Evolutionary conservation across 768 basidiomycete species (phyloP), one percentile per base, ranked within the genome.

Genomic region (Tricholoma matsutake): DNA sequence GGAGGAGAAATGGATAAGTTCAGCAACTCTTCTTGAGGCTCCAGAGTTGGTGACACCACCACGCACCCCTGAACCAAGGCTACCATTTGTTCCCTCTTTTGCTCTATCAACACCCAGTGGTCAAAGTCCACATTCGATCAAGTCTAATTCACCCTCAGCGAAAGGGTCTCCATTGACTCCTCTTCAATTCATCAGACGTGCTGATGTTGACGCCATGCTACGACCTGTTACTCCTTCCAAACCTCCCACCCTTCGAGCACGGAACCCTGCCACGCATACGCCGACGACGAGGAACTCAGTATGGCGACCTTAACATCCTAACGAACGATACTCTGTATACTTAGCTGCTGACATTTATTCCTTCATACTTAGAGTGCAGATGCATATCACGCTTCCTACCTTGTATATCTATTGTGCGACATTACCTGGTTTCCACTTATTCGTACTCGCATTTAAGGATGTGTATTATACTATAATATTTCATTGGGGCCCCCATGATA

Each of bases 1-100:
- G 58, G 88, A 89, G 62, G 89, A 92, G 67, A 89, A 84, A 64
- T 94, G 92, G 92, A 93, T 94, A 59, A 93, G 85, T 65, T 89
- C 92, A 22, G 75, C 87, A 2, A 88, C 86, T 3, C 76, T 94
- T 11, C 74, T 87, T 28, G 87, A 89, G 67, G 78, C 82, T 11
- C 71, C 78, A 20, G 83, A 83, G 71, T 35, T 68, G 64, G 67
- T 73, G 61, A 74, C 63, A 11, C 73, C 78, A 16, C 87, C 86
- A 54, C 76, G 75, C 57, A 92, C 89, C 10, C 92, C 91, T 10
- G 91, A 92, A 72, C 88, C 88, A 4, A 78, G 70, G 22, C 68
- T 74, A 35, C 74, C 81, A 29, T 80, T 78, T 53, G 65, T 88
- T n/a, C 91, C 90, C 2, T 84, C 89, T 0, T 88, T 92, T 64